A percentile compares a stretch with the other conserved stretches of the same genome.
Conservation (phyloP, 768 basidiomycete species). For the Rubroboletus pulcherrimus region DNA sequence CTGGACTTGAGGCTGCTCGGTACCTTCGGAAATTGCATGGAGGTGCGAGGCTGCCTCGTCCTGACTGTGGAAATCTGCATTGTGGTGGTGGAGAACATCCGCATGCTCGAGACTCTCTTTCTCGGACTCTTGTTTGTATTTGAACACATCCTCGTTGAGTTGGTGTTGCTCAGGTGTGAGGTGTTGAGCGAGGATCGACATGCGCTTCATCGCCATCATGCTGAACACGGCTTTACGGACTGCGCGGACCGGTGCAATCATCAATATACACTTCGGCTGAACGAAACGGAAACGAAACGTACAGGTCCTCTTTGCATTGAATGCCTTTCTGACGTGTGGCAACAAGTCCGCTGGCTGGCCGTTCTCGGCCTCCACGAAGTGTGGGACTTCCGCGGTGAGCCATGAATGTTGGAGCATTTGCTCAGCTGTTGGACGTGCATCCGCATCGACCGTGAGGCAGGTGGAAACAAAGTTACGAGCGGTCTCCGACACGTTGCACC, state of each 20-base stretch:
- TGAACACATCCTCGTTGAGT: conserved; percentile 55
- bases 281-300: conserved; percentile 29
- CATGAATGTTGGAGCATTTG: conserved; percentile 66
- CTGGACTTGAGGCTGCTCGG: background rate
- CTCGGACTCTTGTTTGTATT: conserved; percentile 81
- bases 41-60: background rate
- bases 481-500: conserved; percentile 77
- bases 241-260: conserved; percentile 27
- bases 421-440: conserved; percentile 71
- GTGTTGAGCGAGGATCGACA: conserved; percentile 51
- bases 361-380: conserved; percentile 57
- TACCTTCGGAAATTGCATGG: background rate
- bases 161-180: conserved; percentile 43
- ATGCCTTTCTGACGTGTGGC: conserved; percentile 84
- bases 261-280: conserved; percentile 1
- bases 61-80: conserved; percentile 17
- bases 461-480: conserved; percentile 78
- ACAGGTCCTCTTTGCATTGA: conserved; percentile 88
- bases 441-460: conserved; percentile 86
- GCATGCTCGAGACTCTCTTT: conserved; percentile 40
- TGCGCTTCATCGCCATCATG: conserved; percentile 81
- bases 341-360: conserved; percentile 74
- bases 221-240: conserved; percentile 87
- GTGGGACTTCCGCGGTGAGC: conserved; percentile 63
- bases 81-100: conserved; percentile 50